These are phyloP conservation scores for Trametes gibbosa DNA, from an alignment of 768 basidiomycete genomes.

Conservation along the genomic window DNA sequence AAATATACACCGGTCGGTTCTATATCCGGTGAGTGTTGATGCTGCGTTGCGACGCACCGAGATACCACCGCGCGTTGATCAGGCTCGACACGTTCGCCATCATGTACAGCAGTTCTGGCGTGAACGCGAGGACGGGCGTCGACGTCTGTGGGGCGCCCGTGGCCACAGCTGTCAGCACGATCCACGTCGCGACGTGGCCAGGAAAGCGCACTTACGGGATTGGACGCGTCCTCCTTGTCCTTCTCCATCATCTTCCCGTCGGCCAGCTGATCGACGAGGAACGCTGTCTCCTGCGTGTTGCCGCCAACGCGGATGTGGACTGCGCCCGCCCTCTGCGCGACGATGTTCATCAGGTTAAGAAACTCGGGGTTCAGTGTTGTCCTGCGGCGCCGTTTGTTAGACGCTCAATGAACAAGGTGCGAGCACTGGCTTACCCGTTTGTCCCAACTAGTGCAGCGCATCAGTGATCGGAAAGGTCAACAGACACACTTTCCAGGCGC, in stretches of 20 bases:
- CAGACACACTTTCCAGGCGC: background rate
- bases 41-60: constrained; percentile 27
- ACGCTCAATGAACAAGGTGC: background rate
- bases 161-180: background rate
- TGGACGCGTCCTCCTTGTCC: constrained; percentile 30
- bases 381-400: background rate
- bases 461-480: background rate
- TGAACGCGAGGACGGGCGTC: constrained; percentile 49
- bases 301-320: constrained; percentile 43
- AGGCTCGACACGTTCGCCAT: constrained; percentile 44
- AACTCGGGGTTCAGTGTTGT: constrained; percentile 32
- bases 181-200: background rate
- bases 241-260: constrained; percentile 25
- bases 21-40: constrained; percentile 29
- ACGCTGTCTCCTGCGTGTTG: constrained; percentile 48
- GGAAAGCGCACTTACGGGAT: constrained; percentile 32
- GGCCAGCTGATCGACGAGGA: constrained; percentile 20
- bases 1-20: background rate
- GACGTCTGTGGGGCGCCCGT: constrained; percentile 36
- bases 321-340: constrained; percentile 39
- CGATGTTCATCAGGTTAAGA: constrained; percentile 46
- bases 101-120: constrained; percentile 56
- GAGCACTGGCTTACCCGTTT: background rate
- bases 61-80: constrained; percentile 46
- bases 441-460: background rate